A percentile compares a stretch with the other conserved stretches of the same genome.
Conservation (phyloP, 139 green algal species). For the Chlorella sp. region DNA sequence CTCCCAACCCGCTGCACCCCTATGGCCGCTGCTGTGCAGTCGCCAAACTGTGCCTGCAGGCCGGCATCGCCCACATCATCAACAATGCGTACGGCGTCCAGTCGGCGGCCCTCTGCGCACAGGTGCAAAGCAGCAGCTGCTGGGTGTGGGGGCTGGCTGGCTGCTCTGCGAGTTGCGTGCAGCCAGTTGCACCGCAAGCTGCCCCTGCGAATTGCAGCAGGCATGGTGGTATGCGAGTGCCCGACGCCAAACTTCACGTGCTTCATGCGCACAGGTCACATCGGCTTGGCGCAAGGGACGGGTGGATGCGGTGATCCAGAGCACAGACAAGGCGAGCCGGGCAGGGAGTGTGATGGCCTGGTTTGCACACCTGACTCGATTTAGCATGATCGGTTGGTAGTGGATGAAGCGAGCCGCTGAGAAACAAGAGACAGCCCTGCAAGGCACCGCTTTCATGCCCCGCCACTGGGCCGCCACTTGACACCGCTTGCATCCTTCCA, state of each 20-base stretch:
- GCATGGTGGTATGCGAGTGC: too few relatives aligned
- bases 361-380: too few relatives aligned
- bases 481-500: too few relatives aligned
- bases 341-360: too few relatives aligned
- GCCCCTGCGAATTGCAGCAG: too few relatives aligned
- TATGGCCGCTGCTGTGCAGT: constrained; percentile 32
- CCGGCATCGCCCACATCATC: constrained; percentile 87
- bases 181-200: neutral
- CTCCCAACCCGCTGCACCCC: neutral
- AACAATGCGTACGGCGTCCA: constrained; percentile 99
- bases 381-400: too few relatives aligned
- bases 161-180: neutral
- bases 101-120: constrained; percentile 39
- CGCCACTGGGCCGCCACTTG: neutral
- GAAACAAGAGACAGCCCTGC: too few relatives aligned
- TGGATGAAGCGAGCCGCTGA: too few relatives aligned
- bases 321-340: constrained; percentile 78
- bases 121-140: neutral
- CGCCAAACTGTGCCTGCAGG: constrained; percentile 73
- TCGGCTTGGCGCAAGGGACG: constrained; percentile 70
- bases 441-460: too few relatives aligned
- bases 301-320: constrained; percentile 93
- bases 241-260: too few relatives aligned
- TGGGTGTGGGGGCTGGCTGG: neutral
- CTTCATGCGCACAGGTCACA: constrained; percentile 48